Percentiles rank a stretch among this genome's conserved stretches.
Evolutionary conservation across 2,329 filamentous ascomycete species (phyloP).

Genomic region (Neofusicoccum umdonicola): DNA sequence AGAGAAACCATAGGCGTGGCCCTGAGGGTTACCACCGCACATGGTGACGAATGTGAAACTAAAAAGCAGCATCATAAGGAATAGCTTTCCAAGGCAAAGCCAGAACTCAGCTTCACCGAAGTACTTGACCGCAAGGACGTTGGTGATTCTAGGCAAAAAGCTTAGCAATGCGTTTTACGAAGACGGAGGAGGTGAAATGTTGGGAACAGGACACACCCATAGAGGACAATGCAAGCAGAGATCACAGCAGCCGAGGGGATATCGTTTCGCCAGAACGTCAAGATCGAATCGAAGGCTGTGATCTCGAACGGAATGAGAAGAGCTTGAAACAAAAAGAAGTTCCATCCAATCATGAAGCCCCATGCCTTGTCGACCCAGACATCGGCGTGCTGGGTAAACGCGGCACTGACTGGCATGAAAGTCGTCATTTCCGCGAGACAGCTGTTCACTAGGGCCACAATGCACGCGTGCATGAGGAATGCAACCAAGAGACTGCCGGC

Average conservation of each 20-base stretch:
- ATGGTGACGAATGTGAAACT: constrained; percentile 53
- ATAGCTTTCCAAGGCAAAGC: constrained; percentile 69
- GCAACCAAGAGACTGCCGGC: constrained; percentile 48
- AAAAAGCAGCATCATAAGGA: constrained; percentile 68
- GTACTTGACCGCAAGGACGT: constrained; percentile 64
- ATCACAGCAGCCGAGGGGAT: constrained; percentile 66
- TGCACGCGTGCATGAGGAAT: constrained; percentile 62
- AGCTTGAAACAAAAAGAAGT: constrained; percentile 68
- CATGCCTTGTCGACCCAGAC: constrained; percentile 71
- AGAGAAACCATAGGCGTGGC: constrained; percentile 58
- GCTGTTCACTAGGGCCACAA: neutral
- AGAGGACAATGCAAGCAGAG: constrained; percentile 61
- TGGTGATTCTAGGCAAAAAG: neutral
- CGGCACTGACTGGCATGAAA: constrained; percentile 72
- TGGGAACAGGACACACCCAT: constrained; percentile 65
- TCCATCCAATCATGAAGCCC: constrained; percentile 76
- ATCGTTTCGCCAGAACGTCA: constrained; percentile 66
- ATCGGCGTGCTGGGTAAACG: constrained; percentile 72
- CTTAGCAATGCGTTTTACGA: neutral
- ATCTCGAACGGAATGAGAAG: constrained; percentile 73
- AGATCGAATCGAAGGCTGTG: constrained; percentile 69
- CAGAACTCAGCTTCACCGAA: constrained; percentile 80
- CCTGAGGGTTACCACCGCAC: neutral
- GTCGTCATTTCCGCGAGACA: constrained; percentile 67
- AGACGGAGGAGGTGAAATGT: constrained; percentile 43